Evolutionary conservation across 805 yeast genomes (phyloP).

Genomic region (Ogataea angusta): DNA sequence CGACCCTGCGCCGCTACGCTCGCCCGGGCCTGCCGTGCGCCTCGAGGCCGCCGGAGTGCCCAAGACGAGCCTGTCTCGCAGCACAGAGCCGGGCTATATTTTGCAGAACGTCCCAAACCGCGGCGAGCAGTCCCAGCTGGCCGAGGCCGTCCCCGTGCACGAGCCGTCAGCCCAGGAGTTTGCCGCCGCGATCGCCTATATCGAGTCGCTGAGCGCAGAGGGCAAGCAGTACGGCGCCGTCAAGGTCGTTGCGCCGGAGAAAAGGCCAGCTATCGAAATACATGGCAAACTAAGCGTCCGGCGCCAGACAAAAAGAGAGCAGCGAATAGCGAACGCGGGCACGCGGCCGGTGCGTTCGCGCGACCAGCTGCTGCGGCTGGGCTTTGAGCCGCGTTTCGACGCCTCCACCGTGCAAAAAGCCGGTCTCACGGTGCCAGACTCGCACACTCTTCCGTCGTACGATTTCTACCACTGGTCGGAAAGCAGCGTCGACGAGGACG

Average conservation of each 20-base stretch:
- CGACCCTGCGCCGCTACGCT: background rate
- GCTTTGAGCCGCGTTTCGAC: slow-evolving; percentile 49
- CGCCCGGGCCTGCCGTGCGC: background rate
- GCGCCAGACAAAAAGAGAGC: slow-evolving; percentile 3
- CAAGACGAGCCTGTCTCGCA: background rate
- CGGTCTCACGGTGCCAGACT: slow-evolving; percentile 35
- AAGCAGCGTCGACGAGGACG: slow-evolving; percentile 36
- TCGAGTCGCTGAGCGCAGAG: slow-evolving; percentile 48
- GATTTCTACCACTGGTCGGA: slow-evolving; percentile 46
- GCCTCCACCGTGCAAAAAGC: slow-evolving; percentile 42
- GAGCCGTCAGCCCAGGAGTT: slow-evolving; percentile 55
- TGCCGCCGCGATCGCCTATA: slow-evolving; percentile 60
- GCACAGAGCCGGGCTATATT: background rate
- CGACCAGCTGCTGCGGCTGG: slow-evolving; percentile 45
- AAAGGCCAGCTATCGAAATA: background rate
- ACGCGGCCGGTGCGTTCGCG: slow-evolving; percentile 40
- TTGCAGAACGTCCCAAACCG: background rate
- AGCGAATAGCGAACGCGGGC: slow-evolving; percentile 31
- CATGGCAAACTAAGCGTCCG: background rate
- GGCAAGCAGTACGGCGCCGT: slow-evolving; percentile 72
- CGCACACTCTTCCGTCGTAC: slow-evolving; percentile 36
- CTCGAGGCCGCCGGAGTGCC: slow-evolving; percentile 1
- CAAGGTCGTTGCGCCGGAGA: slow-evolving; percentile 62
- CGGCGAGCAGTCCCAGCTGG: background rate
- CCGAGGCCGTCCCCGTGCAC: slow-evolving; percentile 48